A percentile compares a stretch with the other conserved stretches of the same genome.
These are phyloP conservation scores for Boletellus sp. DNA, from an alignment of 1,284 basidiomycete genomes.

Conservation along the genomic window DNA sequence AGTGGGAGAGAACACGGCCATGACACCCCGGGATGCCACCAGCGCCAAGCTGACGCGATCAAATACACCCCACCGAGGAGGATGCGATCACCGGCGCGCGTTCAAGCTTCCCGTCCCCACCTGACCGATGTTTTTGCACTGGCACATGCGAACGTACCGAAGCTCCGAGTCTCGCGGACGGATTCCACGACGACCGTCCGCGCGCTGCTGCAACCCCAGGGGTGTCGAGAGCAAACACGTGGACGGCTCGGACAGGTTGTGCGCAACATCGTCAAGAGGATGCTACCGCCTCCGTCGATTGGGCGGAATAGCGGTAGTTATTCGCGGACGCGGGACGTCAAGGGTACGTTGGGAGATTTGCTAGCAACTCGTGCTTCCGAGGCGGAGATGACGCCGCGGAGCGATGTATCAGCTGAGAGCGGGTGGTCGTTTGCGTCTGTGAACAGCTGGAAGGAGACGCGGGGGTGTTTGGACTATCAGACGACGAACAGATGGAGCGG, in stretches of 20 bases:
- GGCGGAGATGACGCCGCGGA: conserved; percentile 15
- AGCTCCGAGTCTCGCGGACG: not conserved
- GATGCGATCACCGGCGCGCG: conserved; percentile 5
- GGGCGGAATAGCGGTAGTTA: not conserved
- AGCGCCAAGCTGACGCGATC: not conserved
- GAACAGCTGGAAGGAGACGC: conserved; percentile 6
- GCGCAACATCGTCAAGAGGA: conserved; percentile 23
- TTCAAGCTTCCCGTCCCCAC: conserved; percentile 1
- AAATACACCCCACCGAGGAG: conserved; percentile 1
- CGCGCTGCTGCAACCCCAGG: not conserved
- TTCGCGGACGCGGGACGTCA: not conserved
- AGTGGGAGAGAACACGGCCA: not conserved
- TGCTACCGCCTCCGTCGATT: conserved; percentile 15
- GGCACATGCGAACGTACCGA: conserved; percentile 1
- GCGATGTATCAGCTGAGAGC: conserved; percentile 16
- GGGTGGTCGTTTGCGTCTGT: conserved; percentile 22
- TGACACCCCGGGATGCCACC: not conserved
- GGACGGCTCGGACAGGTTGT: conserved; percentile 23
- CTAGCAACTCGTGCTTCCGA: not conserved
- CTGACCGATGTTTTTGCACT: conserved; percentile 18
- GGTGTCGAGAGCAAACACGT: not conserved
- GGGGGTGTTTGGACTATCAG: conserved; percentile 2
- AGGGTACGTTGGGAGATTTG: not conserved
- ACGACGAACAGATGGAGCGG: conserved; percentile 20
- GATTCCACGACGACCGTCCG: not conserved